These are phyloP conservation scores for Metschnikowia amazonensis DNA, from an alignment of 805 yeast genomes.

Conservation along the genomic window DNA sequence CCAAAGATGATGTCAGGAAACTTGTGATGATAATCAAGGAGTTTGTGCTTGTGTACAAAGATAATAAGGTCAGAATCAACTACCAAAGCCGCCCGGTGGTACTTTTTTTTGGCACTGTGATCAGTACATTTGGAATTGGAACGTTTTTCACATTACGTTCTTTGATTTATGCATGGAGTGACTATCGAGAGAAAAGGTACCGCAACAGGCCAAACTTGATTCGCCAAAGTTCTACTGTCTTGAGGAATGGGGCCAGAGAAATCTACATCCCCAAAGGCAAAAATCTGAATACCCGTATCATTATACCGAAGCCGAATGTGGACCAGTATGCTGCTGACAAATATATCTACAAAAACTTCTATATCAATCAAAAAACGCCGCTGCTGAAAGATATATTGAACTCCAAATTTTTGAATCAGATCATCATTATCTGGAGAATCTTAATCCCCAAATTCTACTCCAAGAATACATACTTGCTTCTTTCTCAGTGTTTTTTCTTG, in stretches of 20 bases:
- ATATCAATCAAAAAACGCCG: constrained; percentile 29
- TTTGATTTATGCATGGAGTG: constrained; percentile 29
- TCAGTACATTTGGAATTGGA: constrained; percentile 41
- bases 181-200: constrained; percentile 23
- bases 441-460: constrained; percentile 72
- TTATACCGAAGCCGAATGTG: constrained; percentile 44
- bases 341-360: constrained; percentile 47
- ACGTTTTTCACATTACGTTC: constrained; percentile 30
- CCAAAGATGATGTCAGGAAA: constrained; percentile 32
- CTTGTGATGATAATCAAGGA: constrained; percentile 33
- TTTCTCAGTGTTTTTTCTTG: constrained; percentile 70
- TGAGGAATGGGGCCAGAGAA: constrained; percentile 44
- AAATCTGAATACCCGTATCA: constrained; percentile 35
- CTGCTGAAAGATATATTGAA: constrained; percentile 38
- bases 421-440: constrained; percentile 73
- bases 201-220: constrained; percentile 34
- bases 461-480: constrained; percentile 60
- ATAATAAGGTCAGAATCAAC: constrained; percentile 36
- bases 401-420: constrained; percentile 67
- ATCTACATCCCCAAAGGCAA: constrained; percentile 47
- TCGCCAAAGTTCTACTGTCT: constrained; percentile 40
- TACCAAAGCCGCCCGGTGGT: constrained; percentile 42
- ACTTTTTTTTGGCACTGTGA: constrained; percentile 37
- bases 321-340: constrained; percentile 56
- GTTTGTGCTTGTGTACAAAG: constrained; percentile 32